A percentile compares a stretch with the other conserved stretches of the same genome.
phyloP scores from a whole-genome alignment of 1,284 basidiomycete species.

The Ceratobasidium papillatum region DNA sequence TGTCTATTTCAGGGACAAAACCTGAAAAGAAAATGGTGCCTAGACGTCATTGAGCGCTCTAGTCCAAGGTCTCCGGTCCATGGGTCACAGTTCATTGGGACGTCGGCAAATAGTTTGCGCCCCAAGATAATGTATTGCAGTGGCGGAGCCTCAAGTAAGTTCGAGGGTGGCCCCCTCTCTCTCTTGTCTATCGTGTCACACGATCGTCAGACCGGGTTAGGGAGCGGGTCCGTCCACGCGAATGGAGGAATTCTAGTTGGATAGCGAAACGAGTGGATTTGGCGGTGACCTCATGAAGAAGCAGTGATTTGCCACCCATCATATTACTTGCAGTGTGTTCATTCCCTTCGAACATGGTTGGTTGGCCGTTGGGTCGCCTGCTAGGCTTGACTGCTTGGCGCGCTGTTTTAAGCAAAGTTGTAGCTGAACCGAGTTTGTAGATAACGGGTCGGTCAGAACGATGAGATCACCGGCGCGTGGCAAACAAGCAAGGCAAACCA shows the following conservation, averaged over 20 bases:
- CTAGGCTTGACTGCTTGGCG: background rate
- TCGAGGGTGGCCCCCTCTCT: background rate
- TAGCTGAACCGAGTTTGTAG: background rate
- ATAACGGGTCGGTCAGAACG: background rate
- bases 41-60: background rate
- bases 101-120: slow-evolving; percentile 4
- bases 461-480: slow-evolving; percentile 1
- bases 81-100: background rate
- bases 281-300: background rate
- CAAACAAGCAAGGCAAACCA: background rate
- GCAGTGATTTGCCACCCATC: too few relatives aligned
- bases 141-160: background rate
- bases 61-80: background rate
- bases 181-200: background rate
- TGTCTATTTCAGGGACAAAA: background rate
- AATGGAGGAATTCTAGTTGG: background rate
- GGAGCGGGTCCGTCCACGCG: too few relatives aligned
- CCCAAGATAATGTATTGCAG: too few relatives aligned
- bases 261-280: background rate
- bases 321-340: background rate
- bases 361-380: background rate
- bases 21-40: background rate
- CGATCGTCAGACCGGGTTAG: background rate
- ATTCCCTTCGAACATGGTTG: background rate
- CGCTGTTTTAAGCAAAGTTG: background rate